phyloP scores from a whole-genome alignment of 768 basidiomycete genomes.

The Rhodotorula babjevae region DNA sequence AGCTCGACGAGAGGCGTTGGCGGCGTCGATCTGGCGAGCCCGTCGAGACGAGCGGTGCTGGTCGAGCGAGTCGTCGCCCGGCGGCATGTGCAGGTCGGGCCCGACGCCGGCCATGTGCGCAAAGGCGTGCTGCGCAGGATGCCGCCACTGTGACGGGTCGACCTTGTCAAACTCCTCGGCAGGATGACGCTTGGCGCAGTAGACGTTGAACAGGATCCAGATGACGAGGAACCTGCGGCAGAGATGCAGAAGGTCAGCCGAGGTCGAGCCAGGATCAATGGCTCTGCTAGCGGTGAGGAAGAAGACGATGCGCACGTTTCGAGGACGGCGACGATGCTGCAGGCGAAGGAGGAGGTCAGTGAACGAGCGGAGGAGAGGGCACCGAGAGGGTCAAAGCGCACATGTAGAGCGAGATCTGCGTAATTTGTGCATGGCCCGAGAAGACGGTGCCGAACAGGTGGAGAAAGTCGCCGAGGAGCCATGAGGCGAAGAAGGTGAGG shows the following conservation, averaged over 20 bases:
- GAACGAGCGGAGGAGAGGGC: neutral
- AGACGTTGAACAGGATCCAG: neutral
- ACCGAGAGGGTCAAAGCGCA: neutral
- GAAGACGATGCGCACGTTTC: neutral
- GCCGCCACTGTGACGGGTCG: neutral
- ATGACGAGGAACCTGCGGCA: neutral
- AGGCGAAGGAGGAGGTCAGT: neutral
- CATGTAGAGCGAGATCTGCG: neutral
- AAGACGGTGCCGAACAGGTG: neutral
- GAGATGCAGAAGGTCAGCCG: neutral
- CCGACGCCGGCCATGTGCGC: neutral
- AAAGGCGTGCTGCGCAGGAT: neutral
- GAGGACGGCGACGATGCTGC: neutral
- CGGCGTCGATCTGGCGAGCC: neutral
- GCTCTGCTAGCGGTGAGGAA: too few species aligned
- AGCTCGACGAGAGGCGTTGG: neutral
- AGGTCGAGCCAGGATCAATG: too few species aligned
- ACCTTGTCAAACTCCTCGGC: neutral
- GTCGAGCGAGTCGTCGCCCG: neutral
- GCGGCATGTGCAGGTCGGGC: neutral
- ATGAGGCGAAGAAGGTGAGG: neutral
- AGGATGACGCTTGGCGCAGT: neutral
- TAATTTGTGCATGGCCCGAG: neutral
- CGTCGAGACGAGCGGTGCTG: neutral
- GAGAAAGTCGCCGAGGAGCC: neutral